phyloP scores from a whole-genome alignment of 73 alveolate genomes.

The Paramecium sonneborni region DNA sequence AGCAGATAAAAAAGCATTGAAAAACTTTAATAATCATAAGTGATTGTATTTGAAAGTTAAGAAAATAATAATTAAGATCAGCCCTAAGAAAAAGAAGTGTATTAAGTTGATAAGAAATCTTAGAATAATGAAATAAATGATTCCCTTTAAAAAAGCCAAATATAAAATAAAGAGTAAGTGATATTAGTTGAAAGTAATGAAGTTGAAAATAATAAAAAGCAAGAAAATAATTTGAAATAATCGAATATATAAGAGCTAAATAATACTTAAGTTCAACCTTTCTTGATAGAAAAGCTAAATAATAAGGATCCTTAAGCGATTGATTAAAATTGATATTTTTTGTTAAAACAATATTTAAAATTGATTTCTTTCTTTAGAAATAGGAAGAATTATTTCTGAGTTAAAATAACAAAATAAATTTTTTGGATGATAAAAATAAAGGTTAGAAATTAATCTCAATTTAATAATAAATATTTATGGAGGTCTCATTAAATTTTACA shows the following conservation, averaged over 20 bases:
- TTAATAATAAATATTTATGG: constrained; percentile 11
- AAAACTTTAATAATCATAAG: not conserved
- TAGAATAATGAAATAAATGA: not conserved
- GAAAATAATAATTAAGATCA: too few species aligned
- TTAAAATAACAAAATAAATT: not conserved
- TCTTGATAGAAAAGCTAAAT: not conserved
- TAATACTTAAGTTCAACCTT: not conserved
- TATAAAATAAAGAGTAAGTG: not conserved
- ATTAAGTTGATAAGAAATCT: not conserved
- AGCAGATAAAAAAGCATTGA: not conserved
- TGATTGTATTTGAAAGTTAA: not conserved
- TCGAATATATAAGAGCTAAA: not conserved
- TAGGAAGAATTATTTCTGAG: too few species aligned
- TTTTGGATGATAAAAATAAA: not conserved
- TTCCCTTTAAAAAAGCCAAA: too few species aligned
- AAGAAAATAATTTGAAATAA: not conserved
- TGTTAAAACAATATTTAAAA: too few species aligned
- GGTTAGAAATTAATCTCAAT: not conserved
- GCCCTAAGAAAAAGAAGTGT: not conserved
- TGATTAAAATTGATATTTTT: not conserved
- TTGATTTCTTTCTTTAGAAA: not conserved
- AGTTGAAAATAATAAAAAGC: not conserved
- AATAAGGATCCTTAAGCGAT: not conserved
- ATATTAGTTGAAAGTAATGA: not conserved
- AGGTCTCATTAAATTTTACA: not conserved